A percentile compares a stretch with the other conserved stretches of the same genome.
Conservation (phyloP, 805 yeast species). For the Sugiyamaella lignohabitans region DNA sequence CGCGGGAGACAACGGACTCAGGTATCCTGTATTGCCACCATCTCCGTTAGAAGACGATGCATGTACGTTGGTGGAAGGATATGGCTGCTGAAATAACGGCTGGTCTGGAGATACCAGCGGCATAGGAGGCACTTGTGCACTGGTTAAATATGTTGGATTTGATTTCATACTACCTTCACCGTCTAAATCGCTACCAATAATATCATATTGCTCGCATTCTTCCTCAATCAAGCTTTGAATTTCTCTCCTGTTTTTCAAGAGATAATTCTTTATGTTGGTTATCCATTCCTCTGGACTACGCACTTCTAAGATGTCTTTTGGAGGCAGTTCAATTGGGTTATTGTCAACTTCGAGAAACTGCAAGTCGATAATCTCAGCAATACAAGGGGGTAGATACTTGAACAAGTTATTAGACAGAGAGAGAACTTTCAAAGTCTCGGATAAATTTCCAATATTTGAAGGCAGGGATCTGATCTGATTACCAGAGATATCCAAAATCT, state of each 20-base stretch:
- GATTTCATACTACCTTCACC: not conserved
- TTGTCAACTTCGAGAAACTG: conserved; percentile 54
- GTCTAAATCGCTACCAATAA: not conserved
- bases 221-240: not conserved
- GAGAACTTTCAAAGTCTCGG: conserved; percentile 44
- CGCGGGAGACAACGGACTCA: conserved; percentile 14
- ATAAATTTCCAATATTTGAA: conserved; percentile 33
- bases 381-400: conserved; percentile 45
- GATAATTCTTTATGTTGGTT: too few species aligned
- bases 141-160: too few species aligned
- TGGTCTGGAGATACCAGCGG: not conserved
- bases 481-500: conserved; percentile 58
- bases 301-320: not conserved
- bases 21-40: not conserved
- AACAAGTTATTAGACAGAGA: conserved; percentile 55
- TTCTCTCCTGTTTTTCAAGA: not conserved
- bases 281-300: not conserved
- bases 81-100: not conserved
- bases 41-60: not conserved
- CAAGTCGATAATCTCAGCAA: conserved; percentile 47
- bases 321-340: conserved; percentile 53
- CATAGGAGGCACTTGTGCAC: too few species aligned
- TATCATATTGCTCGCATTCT: not conserved
- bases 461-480: conserved; percentile 51
- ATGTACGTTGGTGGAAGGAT: not conserved